These are phyloP conservation scores for Cercospora zeina DNA, from an alignment of 2,329 filamentous ascomycete genomes.

Conservation along the genomic window DNA sequence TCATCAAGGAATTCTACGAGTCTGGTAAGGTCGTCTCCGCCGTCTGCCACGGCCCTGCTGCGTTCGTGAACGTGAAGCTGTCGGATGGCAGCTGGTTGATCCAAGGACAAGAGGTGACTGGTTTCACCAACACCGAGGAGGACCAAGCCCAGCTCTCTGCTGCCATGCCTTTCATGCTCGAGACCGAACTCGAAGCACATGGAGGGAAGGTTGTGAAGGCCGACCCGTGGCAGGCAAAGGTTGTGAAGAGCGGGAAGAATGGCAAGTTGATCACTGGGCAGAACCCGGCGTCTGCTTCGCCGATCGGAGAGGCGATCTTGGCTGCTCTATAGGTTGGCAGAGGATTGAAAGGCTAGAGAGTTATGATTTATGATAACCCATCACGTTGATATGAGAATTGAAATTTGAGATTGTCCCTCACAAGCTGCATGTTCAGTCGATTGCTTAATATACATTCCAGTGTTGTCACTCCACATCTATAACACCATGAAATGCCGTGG, in stretches of 20 bases:
- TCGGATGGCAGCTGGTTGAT: slow-evolving; percentile 56
- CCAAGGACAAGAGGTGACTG: slow-evolving; percentile 59
- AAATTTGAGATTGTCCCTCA: not conserved
- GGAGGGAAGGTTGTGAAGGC: slow-evolving; percentile 61
- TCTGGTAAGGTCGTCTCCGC: slow-evolving; percentile 64
- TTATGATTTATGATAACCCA: slow-evolving; percentile 3
- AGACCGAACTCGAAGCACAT: slow-evolving; percentile 55
- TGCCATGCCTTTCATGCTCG: slow-evolving; percentile 62
- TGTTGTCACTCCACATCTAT: too few relatives aligned
- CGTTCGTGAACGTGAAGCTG: slow-evolving; percentile 59
- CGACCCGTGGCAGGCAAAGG: slow-evolving; percentile 50
- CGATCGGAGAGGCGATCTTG: slow-evolving; percentile 47
- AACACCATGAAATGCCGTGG: too few relatives aligned
- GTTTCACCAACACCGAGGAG: slow-evolving; percentile 61
- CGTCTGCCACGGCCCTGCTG: slow-evolving; percentile 69
- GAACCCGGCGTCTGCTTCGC: slow-evolving; percentile 50
- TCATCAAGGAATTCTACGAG: slow-evolving; percentile 63
- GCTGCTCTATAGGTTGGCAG: slow-evolving; percentile 16
- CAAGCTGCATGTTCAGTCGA: not conserved
- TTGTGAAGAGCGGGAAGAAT: slow-evolving; percentile 43
- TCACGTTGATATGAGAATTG: not conserved
- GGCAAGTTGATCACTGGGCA: slow-evolving; percentile 51
- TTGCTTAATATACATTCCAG: too few relatives aligned
- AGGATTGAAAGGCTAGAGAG: not conserved
- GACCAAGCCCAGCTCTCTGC: slow-evolving; percentile 42